These are phyloP conservation scores for Pseudotulostoma volvatum DNA, from an alignment of 495 filamentous ascomycete species.

Conservation along the genomic window DNA sequence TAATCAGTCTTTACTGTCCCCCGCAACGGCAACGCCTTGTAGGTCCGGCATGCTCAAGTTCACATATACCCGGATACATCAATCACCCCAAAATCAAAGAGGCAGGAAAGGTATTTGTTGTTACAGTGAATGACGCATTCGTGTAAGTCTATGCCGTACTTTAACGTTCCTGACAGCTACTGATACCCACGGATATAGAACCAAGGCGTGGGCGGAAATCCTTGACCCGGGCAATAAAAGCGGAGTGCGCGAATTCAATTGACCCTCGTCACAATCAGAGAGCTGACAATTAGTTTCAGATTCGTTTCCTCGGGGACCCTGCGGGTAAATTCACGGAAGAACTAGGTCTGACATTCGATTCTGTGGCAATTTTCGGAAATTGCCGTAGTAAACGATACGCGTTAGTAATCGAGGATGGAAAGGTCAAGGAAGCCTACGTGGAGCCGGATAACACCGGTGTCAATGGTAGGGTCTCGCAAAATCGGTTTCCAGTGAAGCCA, in stretches of 20 bases:
- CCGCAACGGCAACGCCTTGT: no score
- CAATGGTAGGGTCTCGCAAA: constrained; percentile 38
- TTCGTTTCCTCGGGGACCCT: constrained; percentile 88
- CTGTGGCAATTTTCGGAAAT: constrained; percentile 67
- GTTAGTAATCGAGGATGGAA: constrained; percentile 60
- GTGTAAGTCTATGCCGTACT: constrained; percentile 66
- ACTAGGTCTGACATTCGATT: constrained; percentile 73
- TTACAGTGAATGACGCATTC: constrained; percentile 89
- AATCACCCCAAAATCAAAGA: constrained; percentile 53
- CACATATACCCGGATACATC: constrained; percentile 71
- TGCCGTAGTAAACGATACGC: constrained; percentile 80
- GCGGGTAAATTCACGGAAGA: constrained; percentile 67
- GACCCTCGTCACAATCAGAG: constrained; percentile 10
- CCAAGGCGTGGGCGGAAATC: constrained; percentile 67
- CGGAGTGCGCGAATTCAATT: constrained; percentile 41
- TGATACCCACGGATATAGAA: constrained; percentile 29
- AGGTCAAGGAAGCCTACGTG: constrained; percentile 56
- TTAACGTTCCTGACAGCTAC: not conserved
- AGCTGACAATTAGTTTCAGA: constrained; percentile 18
- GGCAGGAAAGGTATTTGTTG: constrained; percentile 68
- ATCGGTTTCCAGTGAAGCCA: not conserved
- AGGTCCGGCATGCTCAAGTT: constrained; percentile 60
- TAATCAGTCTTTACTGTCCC: no score
- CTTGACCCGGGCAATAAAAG: constrained; percentile 56
- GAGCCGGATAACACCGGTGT: constrained; percentile 92